Percentiles rank a stretch among this genome's conserved stretches.
Conservation (phyloP, 1,284 basidiomycete species). For the Taiwanofungus camphoratus region DNA sequence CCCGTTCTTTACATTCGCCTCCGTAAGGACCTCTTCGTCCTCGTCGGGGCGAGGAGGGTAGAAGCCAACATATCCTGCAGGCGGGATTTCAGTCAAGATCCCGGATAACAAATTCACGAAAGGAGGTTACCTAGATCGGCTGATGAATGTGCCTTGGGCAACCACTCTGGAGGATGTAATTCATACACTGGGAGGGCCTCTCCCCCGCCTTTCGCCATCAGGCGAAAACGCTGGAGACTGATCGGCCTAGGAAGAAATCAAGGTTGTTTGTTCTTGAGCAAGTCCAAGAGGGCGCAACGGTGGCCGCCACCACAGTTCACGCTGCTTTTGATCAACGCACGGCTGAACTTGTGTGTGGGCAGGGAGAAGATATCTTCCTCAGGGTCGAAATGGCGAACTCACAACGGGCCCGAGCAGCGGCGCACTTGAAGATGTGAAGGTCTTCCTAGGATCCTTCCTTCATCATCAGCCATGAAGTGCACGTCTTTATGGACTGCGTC, state of each 20-base stretch:
- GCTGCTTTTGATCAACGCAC: neutral
- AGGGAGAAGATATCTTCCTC: neutral
- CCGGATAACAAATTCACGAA: neutral
- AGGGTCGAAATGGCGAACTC: too few species aligned
- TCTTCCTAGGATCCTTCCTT: too few species aligned
- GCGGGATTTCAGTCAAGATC: conserved; percentile 6
- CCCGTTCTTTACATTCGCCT: conserved; percentile 76
- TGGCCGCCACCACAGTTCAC: neutral
- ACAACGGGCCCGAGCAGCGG: too few species aligned
- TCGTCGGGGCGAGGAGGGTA: conserved; percentile 80
- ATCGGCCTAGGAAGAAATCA: neutral
- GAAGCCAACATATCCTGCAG: conserved; percentile 78
- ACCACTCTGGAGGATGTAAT: conserved; percentile 65
- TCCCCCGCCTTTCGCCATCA: conserved; percentile 23
- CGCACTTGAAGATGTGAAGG: too few species aligned
- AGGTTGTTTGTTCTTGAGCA: neutral
- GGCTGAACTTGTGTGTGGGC: neutral
- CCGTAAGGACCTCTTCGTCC: conserved; percentile 80
- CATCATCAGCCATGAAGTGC: too few species aligned
- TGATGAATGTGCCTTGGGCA: conserved; percentile 55
- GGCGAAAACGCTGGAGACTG: neutral
- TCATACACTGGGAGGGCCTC: conserved; percentile 52
- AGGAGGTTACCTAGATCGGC: conserved; percentile 58
- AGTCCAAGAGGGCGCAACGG: neutral
- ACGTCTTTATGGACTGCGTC: too few species aligned